Evolutionary conservation across 306 rosid species (phyloP).

Genomic region (Prosopis cineraria): DNA sequence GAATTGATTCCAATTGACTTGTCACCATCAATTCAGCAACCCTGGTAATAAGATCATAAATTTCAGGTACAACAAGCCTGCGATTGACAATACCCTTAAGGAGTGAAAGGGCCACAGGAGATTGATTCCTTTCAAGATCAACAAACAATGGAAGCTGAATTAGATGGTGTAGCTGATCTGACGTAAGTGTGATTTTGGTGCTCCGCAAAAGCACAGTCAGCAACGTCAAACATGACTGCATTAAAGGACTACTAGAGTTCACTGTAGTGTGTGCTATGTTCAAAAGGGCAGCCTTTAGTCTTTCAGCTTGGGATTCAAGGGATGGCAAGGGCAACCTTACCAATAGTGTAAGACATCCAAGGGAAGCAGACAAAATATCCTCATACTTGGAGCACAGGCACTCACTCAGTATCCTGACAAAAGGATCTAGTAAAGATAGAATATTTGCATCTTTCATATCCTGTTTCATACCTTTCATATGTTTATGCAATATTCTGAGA

Average conservation of each 20-base stretch:
- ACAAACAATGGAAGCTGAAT: slow-evolving; percentile 82
- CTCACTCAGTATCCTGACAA: slow-evolving; percentile 59
- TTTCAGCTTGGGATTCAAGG: slow-evolving; percentile 70
- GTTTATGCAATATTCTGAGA: slow-evolving; percentile 72
- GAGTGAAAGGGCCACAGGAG: slow-evolving; percentile 76
- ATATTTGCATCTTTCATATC: slow-evolving; percentile 45
- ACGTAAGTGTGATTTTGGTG: slow-evolving; percentile 66
- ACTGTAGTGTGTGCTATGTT: slow-evolving; percentile 67
- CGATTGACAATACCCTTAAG: slow-evolving; percentile 80
- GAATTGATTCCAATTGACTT: slow-evolving; percentile 79
- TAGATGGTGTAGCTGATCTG: slow-evolving; percentile 65
- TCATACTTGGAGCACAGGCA: slow-evolving; percentile 81
- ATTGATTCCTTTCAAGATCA: slow-evolving; percentile 73
- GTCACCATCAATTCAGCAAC: slow-evolving; percentile 92
- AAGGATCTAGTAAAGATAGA: slow-evolving; percentile 77
- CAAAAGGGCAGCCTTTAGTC: slow-evolving; percentile 64
- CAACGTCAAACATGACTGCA: slow-evolving; percentile 78
- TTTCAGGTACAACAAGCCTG: slow-evolving; percentile 76
- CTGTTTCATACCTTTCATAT: slow-evolving; percentile 59
- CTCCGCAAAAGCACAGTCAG: slow-evolving; percentile 77
- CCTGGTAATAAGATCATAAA: slow-evolving; percentile 80
- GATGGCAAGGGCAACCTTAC: slow-evolving; percentile 80
- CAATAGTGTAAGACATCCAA: slow-evolving; percentile 74
- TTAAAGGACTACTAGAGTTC: slow-evolving; percentile 65
- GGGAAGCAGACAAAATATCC: slow-evolving; percentile 77